Percentiles rank a stretch among this genome's conserved stretches.
Evolutionary conservation across 495 filamentous ascomycete genomes (phyloP).

Genomic region (Aspergillus olivimuriae): DNA sequence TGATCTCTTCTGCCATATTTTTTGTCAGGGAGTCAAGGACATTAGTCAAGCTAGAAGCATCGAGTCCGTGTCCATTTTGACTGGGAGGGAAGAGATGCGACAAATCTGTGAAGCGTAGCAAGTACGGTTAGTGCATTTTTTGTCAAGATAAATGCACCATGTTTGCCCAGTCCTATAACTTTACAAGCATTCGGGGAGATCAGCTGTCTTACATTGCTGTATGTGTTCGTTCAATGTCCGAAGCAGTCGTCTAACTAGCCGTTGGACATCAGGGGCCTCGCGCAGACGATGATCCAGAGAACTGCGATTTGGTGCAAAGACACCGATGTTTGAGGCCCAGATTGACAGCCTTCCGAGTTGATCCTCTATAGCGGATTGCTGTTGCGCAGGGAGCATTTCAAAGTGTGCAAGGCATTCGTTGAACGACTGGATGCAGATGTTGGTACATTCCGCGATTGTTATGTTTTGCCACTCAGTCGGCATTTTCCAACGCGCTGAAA

Average conservation of each 20-base stretch:
- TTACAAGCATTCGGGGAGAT: no score
- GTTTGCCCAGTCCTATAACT: no score
- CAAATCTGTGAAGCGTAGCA: neutral
- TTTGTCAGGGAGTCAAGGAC: neutral
- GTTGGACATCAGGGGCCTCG: constrained; percentile 5
- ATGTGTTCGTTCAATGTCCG: constrained; percentile 3
- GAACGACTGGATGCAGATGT: constrained; percentile 2
- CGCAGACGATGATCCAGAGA: constrained; percentile 10
- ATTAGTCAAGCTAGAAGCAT: neutral
- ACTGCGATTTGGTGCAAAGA: neutral
- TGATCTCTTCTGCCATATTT: constrained; percentile 6
- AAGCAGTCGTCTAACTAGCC: constrained; percentile 1
- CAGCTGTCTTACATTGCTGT: constrained; percentile 7
- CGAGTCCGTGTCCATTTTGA: no score
- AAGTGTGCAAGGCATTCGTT: constrained; percentile 3
- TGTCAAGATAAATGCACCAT: no score
- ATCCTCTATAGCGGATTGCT: constrained; percentile 6
- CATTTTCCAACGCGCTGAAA: no score
- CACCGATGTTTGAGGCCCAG: constrained; percentile 6
- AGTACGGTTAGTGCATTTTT: neutral
- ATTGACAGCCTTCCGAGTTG: constrained; percentile 7
- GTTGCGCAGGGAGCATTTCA: neutral
- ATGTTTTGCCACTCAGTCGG: no score
- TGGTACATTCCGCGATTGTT: neutral
- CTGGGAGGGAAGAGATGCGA: no score